Evolutionary conservation across 2,329 filamentous ascomycete genomes (phyloP), one percentile per base, ranked within the genome.

Genomic region (Fusarium ramigenum): DNA sequence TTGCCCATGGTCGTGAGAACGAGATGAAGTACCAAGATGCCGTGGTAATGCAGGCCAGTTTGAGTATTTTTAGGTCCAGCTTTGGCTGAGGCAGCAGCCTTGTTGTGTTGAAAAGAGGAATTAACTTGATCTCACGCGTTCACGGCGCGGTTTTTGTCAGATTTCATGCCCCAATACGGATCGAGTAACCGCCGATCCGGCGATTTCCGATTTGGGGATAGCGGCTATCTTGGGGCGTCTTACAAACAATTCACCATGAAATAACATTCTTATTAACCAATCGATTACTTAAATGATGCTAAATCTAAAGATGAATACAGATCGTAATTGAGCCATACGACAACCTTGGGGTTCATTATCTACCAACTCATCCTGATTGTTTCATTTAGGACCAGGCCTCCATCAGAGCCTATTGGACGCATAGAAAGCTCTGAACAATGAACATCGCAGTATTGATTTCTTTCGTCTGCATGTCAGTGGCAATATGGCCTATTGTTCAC

Each of bases 111-210:
- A 19, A 40, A 42, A 7, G 25, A n/a, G n/a, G 15, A 28, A 25
- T 9, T 18, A 14, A 23, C 19, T 54, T 28, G 57, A 50, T 32
- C 37, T n/a, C 11, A 36, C 34, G 43, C 21, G 25, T 32, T 39
- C 11, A 34, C 30, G 25, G 25, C 39, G 18, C 32, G 23, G 36
- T 39, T 18, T 43, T 37, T 25, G 18, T 36, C 16, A 23, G 50
- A 53, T 53, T 36, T 37, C 50, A 4, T 16, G 23, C 11, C 19
- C 61, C 50, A 66, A 14, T 18, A 39, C 39, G 10, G 36, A 66
- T 66, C 2, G 2, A 50, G 63, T 46, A 66, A 52, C 46, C 43
- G 44, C 63, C 63, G 63, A 59, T n/a, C 47, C 47, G 47, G 47
- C 30, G 47, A 50, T 34, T 34, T 34, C 47, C 30, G 14, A 5